Percentiles rank a stretch among this genome's conserved stretches.
Conservation (phyloP, 148 eudicot genomes). For the Arbutus unedo region DNA sequence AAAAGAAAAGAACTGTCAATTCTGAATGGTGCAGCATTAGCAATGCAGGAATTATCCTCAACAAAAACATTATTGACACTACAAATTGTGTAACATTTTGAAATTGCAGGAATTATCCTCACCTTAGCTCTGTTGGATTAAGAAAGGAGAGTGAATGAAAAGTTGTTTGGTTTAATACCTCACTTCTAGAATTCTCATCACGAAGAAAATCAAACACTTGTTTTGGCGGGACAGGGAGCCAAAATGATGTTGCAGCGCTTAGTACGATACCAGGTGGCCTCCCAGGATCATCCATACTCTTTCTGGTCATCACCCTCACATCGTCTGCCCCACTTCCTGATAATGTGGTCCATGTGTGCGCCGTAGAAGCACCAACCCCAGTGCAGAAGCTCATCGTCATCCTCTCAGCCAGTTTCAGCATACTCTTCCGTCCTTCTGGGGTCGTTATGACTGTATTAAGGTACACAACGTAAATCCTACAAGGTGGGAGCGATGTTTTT, state of each 20-base stretch:
- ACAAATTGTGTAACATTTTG: neutral
- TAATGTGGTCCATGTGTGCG: constrained; percentile 94
- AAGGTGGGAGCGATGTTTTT: neutral
- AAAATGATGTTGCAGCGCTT: constrained; percentile 97
- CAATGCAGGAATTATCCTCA: no score
- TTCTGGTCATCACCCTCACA: constrained; percentile 94
- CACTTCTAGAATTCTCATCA: constrained; percentile 81
- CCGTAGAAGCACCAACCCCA: constrained; percentile 97
- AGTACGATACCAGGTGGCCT: constrained; percentile 98
- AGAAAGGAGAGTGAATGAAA: neutral
- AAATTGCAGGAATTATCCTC: neutral
- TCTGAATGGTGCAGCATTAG: no score
- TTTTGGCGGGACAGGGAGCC: constrained; percentile 92
- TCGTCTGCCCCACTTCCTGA: constrained; percentile 95
- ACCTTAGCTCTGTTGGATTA: neutral
- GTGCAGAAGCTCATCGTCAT: constrained; percentile 95
- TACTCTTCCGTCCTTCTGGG: constrained; percentile 92
- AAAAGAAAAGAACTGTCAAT: no score
- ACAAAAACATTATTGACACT: neutral
- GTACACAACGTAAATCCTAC: neutral
- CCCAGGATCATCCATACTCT: constrained; percentile 98
- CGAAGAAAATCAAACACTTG: constrained; percentile 93
- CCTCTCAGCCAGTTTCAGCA: constrained; percentile 95
- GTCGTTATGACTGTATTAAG: constrained; percentile 65
- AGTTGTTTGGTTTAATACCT: constrained; percentile 31